Evolutionary conservation across 1,139 yeast genomes (phyloP).

Genomic region (Hansenula lynferdii): DNA sequence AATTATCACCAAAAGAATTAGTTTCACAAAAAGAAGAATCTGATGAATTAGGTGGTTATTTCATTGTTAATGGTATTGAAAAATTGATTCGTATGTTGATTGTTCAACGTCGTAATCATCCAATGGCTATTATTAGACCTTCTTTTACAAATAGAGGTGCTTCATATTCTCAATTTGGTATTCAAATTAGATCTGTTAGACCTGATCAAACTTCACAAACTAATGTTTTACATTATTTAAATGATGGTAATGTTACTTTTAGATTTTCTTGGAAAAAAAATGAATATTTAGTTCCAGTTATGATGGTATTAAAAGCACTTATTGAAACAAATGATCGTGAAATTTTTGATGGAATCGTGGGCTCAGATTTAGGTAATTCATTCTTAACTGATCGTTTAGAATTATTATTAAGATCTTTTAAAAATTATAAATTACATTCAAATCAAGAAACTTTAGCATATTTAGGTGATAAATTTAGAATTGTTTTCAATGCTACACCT

Average conservation of each 20-base stretch:
- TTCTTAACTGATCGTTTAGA: conserved; percentile 98
- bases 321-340: conserved; percentile 90
- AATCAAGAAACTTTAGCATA: conserved; percentile 88
- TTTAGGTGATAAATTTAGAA: conserved; percentile 92
- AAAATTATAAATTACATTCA: conserved; percentile 70
- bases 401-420: conserved; percentile 81
- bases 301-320: conserved; percentile 88
- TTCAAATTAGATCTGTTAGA: conserved; percentile 90
- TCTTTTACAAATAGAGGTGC: conserved; percentile 94
- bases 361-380: conserved; percentile 80
- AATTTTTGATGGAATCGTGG: conserved; percentile 93
- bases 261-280: conserved; percentile 96
- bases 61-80: conserved; percentile 94
- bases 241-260: conserved; percentile 94
- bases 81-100: conserved; percentile 94
- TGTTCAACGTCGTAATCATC: conserved; percentile 96
- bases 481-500: conserved; percentile 85
- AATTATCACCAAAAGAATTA: conserved; percentile 74
- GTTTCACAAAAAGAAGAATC: conserved; percentile 82
- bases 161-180: conserved; percentile 82
- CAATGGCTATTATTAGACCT: conserved; percentile 96
- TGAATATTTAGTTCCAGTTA: conserved; percentile 89
- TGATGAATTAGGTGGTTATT: conserved; percentile 96
- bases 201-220: conserved; percentile 98
- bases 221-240: conserved; percentile 89